Conservation (phyloP, 1,139 yeast species). For the Taphrina wiesneri region DNA sequence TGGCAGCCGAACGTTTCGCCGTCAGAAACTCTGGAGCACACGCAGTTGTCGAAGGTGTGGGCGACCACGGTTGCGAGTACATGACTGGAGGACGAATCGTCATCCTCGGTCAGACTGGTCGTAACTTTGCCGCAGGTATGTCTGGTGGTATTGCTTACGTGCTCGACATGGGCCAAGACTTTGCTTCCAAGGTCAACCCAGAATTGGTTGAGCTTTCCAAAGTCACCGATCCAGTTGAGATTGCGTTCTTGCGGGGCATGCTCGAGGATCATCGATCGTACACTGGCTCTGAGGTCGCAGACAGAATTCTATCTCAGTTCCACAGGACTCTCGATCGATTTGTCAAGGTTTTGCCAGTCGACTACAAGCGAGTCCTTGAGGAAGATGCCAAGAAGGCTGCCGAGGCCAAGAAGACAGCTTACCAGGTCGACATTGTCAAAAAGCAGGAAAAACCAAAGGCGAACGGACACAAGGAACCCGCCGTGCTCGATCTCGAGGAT, state of each 20-base stretch:
- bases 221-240: conserved; percentile 83
- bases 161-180: conserved; percentile 91
- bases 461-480: conserved; percentile 80
- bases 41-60: conserved; percentile 94
- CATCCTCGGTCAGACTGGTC: conserved; percentile 85
- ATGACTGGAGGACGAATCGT: conserved; percentile 99
- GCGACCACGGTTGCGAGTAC: conserved; percentile 98
- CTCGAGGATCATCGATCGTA: conserved; percentile 94
- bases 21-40: conserved; percentile 98
- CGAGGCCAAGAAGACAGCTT: conserved; percentile 58
- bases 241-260: conserved; percentile 89
- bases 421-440: conserved; percentile 36
- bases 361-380: conserved; percentile 86
- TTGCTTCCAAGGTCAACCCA: conserved; percentile 72
- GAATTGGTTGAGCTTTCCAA: conserved; percentile 79
- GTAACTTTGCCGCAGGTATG: conserved; percentile 98
- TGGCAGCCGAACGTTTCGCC: conserved; percentile 97
- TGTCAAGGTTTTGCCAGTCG: conserved; percentile 89
- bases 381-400: conserved; percentile 68
- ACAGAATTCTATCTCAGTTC: conserved; percentile 76
- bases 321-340: conserved; percentile 84
- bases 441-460: conserved; percentile 50
- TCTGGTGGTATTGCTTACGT: conserved; percentile 99
- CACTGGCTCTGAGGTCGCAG: conserved; percentile 90
- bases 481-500: conserved; percentile 86